phyloP scores from a whole-genome alignment of 345 rosid genomes.

The Arabis hirsuta region DNA sequence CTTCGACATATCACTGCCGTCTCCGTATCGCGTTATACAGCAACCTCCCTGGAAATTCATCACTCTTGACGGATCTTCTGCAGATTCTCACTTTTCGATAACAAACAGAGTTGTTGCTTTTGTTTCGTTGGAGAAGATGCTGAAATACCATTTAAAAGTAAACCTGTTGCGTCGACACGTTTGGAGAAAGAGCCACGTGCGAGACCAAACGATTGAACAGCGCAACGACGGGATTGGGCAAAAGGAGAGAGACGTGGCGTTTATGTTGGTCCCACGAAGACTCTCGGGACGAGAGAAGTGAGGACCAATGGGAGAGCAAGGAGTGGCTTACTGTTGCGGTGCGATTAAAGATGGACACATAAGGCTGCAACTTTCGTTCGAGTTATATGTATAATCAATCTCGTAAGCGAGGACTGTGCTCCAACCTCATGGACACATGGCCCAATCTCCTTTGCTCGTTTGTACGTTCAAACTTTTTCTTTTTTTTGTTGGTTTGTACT shows the following conservation, averaged over 20 bases:
- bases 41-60: slow-evolving; percentile 72
- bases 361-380: slow-evolving; percentile 22
- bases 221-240: slow-evolving; percentile 42
- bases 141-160: slow-evolving; percentile 6
- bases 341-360: slow-evolving; percentile 31
- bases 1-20: slow-evolving; percentile 52
- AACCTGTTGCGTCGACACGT: slow-evolving; percentile 54
- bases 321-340: slow-evolving; percentile 29
- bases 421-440: slow-evolving; percentile 24
- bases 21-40: slow-evolving; percentile 67
- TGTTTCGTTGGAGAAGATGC: slow-evolving; percentile 38
- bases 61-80: too few relatives aligned
- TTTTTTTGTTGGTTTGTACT: not conserved
- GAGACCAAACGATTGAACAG: slow-evolving; percentile 36
- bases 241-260: slow-evolving; percentile 34
- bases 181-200: slow-evolving; percentile 50
- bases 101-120: not conserved
- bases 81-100: too few relatives aligned
- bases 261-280: not conserved
- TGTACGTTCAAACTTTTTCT: not conserved
- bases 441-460: not conserved
- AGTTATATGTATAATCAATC: not conserved
- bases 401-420: slow-evolving; percentile 10
- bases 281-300: slow-evolving; percentile 8
- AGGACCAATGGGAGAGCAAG: slow-evolving; percentile 22